Conservation (phyloP, 1,139 yeast genomes). For the Saccharomyces hybrid region DNA sequence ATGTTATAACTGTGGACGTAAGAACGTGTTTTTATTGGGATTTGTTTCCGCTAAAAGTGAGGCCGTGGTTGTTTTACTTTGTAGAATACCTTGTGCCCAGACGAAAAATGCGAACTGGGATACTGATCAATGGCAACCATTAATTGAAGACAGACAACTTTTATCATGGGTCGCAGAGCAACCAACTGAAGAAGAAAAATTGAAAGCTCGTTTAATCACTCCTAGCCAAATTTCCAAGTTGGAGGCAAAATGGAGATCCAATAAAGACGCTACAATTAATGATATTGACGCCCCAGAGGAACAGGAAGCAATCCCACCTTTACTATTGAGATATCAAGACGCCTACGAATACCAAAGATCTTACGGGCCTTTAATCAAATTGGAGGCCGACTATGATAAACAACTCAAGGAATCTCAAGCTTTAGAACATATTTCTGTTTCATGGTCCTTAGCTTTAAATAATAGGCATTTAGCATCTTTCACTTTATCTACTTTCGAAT, state of each 20-base stretch:
- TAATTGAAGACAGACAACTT: constrained; percentile 72
- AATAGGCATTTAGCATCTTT: constrained; percentile 65
- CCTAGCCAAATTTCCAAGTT: constrained; percentile 62
- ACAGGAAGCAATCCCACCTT: constrained; percentile 59
- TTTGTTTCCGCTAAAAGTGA: constrained; percentile 84
- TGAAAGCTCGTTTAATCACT: constrained; percentile 47
- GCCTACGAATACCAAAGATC: constrained; percentile 81
- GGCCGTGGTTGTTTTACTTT: constrained; percentile 76
- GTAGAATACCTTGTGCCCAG: constrained; percentile 87
- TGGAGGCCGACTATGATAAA: constrained; percentile 76
- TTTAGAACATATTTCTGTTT: constrained; percentile 61
- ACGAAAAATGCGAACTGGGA: constrained; percentile 75
- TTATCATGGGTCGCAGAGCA: constrained; percentile 72
- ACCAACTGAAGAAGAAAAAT: constrained; percentile 58
- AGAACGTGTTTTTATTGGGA: constrained; percentile 74
- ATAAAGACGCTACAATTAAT: constrained; percentile 58
- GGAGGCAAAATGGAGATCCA: constrained; percentile 76
- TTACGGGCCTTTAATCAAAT: constrained; percentile 74
- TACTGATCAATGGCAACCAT: constrained; percentile 78
- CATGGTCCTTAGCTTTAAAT: constrained; percentile 67
- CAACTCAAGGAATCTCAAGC: constrained; percentile 72
- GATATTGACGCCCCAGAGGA: constrained; percentile 47
- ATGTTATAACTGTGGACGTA: constrained; percentile 85
- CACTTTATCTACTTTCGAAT: constrained; percentile 57
- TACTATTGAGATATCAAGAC: constrained; percentile 69